Conservation (phyloP, 805 yeast species). For the Lachancea quebecensis region DNA sequence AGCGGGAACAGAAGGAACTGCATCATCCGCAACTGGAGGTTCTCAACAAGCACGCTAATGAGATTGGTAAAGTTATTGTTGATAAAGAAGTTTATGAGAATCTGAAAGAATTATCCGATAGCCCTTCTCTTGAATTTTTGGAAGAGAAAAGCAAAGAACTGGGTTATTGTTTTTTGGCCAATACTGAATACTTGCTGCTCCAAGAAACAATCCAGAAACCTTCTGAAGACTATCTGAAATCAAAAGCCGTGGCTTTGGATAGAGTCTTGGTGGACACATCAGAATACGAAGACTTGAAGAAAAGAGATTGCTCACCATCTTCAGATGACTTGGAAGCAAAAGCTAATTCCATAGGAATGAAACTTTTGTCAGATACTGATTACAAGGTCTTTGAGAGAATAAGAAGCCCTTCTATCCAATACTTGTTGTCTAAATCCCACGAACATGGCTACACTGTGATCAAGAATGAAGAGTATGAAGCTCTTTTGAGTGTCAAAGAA, state of each 20-base stretch:
- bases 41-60: no score
- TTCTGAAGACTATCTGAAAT: no score
- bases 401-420: not conserved
- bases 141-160: no score
- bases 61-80: no score
- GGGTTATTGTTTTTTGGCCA: no score
- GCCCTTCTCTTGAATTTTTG: no score
- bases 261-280: not conserved
- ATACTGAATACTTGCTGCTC: no score
- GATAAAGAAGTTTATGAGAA: no score
- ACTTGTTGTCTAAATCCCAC: not conserved
- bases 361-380: not conserved
- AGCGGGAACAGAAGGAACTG: not conserved
- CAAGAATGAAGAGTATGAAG: not conserved
- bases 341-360: constrained; percentile 17
- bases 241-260: not conserved
- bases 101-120: no score
- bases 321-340: constrained; percentile 30
- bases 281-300: constrained; percentile 6
- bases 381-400: not conserved
- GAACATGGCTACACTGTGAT: not conserved
- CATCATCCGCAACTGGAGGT: not conserved
- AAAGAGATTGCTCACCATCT: constrained; percentile 22
- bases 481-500: not conserved
- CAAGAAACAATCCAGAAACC: no score